Evolutionary conservation across 139 green algal genomes (phyloP), one percentile per base, ranked within the genome.

Genomic region (Micromonas commoda): DNA sequence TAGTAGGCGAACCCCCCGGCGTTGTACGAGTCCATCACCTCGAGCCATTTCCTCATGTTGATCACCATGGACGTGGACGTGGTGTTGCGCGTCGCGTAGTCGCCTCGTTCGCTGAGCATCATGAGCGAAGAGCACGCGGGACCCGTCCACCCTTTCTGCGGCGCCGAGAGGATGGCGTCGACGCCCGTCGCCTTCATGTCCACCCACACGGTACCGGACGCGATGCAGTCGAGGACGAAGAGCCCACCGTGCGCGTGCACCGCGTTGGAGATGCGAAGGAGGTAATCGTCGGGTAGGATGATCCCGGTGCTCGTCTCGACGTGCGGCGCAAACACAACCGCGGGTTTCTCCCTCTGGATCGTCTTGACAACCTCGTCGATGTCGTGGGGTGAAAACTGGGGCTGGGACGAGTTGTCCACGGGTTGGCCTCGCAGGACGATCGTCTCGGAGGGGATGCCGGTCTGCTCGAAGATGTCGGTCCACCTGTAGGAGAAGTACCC

Each of bases 381-480:
- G 39, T 33, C 39, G 13, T 63, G 69, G 16, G 78, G 70, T n/a
- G 57, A 53, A 19, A 79, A 82, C 35, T 69, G 45, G 61, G 69
- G 78, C 53, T 74, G 28, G 28, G 32, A 31, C 39, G 60, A 31
- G 23, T 65, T n/a, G 26, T 78, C 37, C 69, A 64, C 70, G 23
- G 70, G 38, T 20, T 26, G 34, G 29, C 66, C 78, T 13, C 39
- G 33, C 69, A 79, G 32, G 2, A 82, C 78, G 26, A 76, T 52
- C 16, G 69, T 64, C 26, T 81, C 71, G 45, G 29, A 57, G 24
- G 69, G 53, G 26, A 82, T 78, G 60, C 33, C 39, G 9, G 66
- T 72, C 73, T 82, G 78, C 26, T 82, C 78, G 34, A 82, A 82
- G 45, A 82, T 82, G 64, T 82, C 78, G 13, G 61, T 79, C 76